These are phyloP conservation scores for Malassezia arunalokei DNA, from an alignment of 1,284 basidiomycete genomes.

Conservation along the genomic window DNA sequence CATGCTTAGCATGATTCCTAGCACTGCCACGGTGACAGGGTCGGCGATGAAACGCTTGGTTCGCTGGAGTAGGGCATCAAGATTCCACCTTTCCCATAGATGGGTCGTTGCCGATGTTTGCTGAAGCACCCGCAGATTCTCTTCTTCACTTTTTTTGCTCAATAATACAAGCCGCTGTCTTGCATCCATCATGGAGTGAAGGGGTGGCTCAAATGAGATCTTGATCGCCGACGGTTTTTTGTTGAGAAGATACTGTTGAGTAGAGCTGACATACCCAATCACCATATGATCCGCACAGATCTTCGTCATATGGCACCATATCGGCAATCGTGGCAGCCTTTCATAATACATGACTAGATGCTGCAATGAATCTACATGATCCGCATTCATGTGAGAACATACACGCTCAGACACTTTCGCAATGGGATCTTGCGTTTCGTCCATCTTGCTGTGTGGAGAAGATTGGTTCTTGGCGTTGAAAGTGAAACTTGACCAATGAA, in stretches of 20 bases:
- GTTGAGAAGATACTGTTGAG: not conserved
- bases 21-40: not conserved
- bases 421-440: not conserved
- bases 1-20: not conserved
- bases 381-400: constrained; percentile 14
- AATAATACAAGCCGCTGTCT: constrained; percentile 7
- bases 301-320: constrained; percentile 5
- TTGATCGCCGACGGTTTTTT: not conserved
- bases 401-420: constrained; percentile 3
- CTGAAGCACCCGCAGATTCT: not conserved
- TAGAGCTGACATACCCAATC: not conserved
- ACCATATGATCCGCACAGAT: not conserved
- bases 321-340: not conserved
- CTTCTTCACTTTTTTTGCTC: constrained; percentile 4
- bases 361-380: constrained; percentile 11
- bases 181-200: constrained; percentile 1
- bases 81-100: not conserved
- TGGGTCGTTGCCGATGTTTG: not conserved
- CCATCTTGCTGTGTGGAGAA: not conserved
- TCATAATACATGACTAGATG: constrained; percentile 10
- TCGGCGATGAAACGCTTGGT: not conserved
- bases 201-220: constrained; percentile 10
- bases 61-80: not conserved
- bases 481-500: not conserved
- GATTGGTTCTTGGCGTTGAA: not conserved